A percentile compares a stretch with the other conserved stretches of the same genome.
phyloP scores from a whole-genome alignment of 139 green algal species.

The Microglena sp. region DNA sequence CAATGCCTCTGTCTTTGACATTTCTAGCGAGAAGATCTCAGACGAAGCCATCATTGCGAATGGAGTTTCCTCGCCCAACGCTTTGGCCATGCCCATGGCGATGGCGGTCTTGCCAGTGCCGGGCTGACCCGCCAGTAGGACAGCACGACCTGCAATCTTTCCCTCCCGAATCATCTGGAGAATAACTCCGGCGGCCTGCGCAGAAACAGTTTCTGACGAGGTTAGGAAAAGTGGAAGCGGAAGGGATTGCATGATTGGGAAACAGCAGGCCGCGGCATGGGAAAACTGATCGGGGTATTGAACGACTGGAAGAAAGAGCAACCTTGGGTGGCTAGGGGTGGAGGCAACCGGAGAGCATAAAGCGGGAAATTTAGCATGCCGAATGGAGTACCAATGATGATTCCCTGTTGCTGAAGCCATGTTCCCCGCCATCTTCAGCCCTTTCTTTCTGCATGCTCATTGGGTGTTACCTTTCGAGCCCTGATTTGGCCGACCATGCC shows the following conservation, averaged over 20 bases:
- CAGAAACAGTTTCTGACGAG: background rate
- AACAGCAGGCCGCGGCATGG: too few relatives aligned
- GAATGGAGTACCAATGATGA: too few relatives aligned
- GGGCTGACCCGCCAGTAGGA: conserved; percentile 91
- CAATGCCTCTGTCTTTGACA: conserved; percentile 97
- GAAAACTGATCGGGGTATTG: too few relatives aligned
- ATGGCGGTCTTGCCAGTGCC: conserved; percentile 97
- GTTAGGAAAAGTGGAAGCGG: background rate
- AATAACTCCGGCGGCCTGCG: conserved; percentile 88
- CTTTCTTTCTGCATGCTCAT: too few relatives aligned
- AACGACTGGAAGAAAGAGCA: too few relatives aligned
- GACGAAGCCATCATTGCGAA: conserved; percentile 96
- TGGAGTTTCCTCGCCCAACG: conserved; percentile 90
- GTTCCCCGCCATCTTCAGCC: too few relatives aligned
- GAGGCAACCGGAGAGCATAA: too few relatives aligned
- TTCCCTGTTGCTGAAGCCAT: too few relatives aligned
- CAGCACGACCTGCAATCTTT: conserved; percentile 87
- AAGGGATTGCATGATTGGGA: background rate
- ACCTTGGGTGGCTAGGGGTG: too few relatives aligned
- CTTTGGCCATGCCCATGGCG: conserved; percentile 94
- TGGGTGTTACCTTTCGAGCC: conserved; percentile 74
- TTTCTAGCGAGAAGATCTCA: conserved; percentile 97
- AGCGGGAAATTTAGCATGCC: too few relatives aligned
- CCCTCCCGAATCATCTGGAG: conserved; percentile 92
- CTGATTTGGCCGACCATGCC: conserved; percentile 91